phyloP scores from a whole-genome alignment of 305 asterid genomes.

The Solanum hybrid region DNA sequence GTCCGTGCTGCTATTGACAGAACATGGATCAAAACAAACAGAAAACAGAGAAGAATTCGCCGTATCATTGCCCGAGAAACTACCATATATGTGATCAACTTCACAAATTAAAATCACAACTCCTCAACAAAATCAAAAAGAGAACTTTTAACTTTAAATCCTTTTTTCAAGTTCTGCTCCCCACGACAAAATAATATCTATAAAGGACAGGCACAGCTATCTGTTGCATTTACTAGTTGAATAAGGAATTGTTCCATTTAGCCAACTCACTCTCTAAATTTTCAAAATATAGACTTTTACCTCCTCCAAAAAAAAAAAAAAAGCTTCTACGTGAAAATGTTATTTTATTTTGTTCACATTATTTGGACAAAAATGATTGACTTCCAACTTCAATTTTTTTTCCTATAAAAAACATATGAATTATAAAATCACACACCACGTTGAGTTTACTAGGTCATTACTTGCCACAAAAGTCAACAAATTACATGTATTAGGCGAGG shows the following conservation, averaged over 20 bases:
- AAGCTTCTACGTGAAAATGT: neutral
- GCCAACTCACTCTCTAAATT: neutral
- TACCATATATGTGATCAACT: neutral
- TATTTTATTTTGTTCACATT: neutral
- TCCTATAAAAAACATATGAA: neutral
- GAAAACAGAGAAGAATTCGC: slow-evolving; percentile 18
- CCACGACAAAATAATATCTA: neutral
- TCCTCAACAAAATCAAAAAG: neutral
- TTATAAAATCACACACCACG: neutral
- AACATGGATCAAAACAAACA: slow-evolving; percentile 26
- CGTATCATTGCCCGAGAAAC: slow-evolving; percentile 20
- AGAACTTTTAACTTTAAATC: neutral
- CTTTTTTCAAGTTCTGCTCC: neutral
- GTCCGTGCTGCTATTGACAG: slow-evolving; percentile 25
- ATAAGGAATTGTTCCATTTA: neutral
- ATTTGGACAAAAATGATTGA: neutral
- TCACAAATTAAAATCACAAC: neutral
- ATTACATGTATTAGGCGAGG: neutral
- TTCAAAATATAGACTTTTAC: neutral
- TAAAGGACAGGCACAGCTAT: neutral
- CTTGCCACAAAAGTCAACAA: neutral
- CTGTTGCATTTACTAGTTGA: neutral
- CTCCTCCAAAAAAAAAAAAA: neutral
- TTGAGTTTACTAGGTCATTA: neutral
- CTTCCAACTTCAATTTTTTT: neutral